phyloP scores from a whole-genome alignment of 805 yeast genomes.

The Zygosaccharomyces pseudorouxii region DNA sequence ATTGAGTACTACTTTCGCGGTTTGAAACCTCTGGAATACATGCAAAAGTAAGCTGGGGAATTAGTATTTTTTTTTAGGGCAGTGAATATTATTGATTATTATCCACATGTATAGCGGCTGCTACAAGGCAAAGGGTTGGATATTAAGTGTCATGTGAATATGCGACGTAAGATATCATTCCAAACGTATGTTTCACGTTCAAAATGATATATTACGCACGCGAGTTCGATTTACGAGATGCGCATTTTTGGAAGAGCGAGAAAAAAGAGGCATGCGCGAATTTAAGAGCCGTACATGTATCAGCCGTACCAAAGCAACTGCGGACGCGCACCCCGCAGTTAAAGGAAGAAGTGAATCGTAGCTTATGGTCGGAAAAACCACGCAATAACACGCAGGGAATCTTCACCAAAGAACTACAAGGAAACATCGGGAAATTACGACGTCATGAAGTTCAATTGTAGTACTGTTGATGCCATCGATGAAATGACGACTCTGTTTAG shows the following conservation, averaged over 20 bases:
- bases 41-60: too few relatives aligned
- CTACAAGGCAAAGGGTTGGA: too few relatives aligned
- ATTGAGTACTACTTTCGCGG: too few relatives aligned
- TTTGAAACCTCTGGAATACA: too few relatives aligned
- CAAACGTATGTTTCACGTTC: too few relatives aligned
- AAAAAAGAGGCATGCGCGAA: slow-evolving; percentile 2
- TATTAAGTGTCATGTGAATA: too few relatives aligned
- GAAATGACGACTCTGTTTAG: background rate
- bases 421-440: background rate
- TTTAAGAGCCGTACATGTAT: background rate
- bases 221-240: background rate
- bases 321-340: background rate
- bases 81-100: too few relatives aligned
- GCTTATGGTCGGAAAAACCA: background rate
- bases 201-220: background rate
- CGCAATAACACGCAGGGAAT: slow-evolving; percentile 5
- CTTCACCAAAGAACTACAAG: background rate
- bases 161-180: too few relatives aligned
- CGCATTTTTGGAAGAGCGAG: too few relatives aligned
- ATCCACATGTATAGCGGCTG: too few relatives aligned
- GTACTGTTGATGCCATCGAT: background rate
- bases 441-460: background rate
- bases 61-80: too few relatives aligned
- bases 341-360: background rate
- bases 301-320: background rate